Evolutionary conservation across 345 rosid genomes (phyloP).

Genomic region (Geranium rotundifolium): DNA sequence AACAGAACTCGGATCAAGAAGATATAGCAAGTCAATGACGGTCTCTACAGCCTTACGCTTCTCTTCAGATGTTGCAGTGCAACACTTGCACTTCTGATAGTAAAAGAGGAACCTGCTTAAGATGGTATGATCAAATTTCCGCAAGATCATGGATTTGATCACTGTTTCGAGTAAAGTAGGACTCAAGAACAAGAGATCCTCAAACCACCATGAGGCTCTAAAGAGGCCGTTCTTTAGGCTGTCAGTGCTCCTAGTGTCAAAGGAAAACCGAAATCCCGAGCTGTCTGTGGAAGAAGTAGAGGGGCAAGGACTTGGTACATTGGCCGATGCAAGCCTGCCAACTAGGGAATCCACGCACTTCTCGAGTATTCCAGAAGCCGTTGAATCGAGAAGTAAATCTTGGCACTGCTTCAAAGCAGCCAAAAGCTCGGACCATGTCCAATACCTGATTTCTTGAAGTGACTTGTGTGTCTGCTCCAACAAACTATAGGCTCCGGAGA

Average conservation of each 20-base stretch:
- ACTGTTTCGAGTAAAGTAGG: constrained; percentile 31
- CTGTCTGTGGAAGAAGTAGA: constrained; percentile 77
- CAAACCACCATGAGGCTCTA: constrained; percentile 72
- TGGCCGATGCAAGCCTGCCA: constrained; percentile 34
- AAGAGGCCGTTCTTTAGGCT: constrained; percentile 55
- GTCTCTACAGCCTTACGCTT: constrained; percentile 40
- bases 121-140: constrained; percentile 44
- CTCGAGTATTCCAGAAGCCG: constrained; percentile 22
- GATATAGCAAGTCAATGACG: constrained; percentile 38
- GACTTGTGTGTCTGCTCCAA: constrained; percentile 52
- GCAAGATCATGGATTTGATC: constrained; percentile 41
- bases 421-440: constrained; percentile 81
- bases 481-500: constrained; percentile 27
- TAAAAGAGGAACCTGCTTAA: constrained; percentile 59
- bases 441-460: constrained; percentile 47
- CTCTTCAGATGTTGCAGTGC: constrained; percentile 26
- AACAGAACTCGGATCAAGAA: constrained; percentile 45
- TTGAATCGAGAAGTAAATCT: constrained; percentile 22
- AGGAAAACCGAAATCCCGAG: constrained; percentile 60
- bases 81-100: constrained; percentile 67
- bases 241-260: constrained; percentile 75
- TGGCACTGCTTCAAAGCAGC: constrained; percentile 58
- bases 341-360: constrained; percentile 56
- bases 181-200: constrained; percentile 47
- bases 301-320: constrained; percentile 64